phyloP scores from a whole-genome alignment of 2,329 filamentous ascomycete genomes.

The Pseudocercospora vitis region DNA sequence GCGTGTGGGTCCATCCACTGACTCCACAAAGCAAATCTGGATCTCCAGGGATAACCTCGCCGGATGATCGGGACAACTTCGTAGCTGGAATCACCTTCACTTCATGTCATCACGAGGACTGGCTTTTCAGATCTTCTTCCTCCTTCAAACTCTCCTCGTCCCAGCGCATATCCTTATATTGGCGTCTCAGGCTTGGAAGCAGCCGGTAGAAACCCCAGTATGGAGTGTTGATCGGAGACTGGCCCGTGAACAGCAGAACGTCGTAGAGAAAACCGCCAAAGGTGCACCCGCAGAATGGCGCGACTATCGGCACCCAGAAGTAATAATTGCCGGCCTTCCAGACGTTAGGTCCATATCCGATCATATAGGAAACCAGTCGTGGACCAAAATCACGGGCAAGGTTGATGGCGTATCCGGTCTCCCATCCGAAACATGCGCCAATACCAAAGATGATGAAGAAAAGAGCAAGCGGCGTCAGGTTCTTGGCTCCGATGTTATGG shows the following conservation, averaged over 20 bases:
- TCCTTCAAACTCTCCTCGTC: conserved; percentile 28
- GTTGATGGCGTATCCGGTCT: conserved; percentile 76
- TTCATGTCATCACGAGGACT: conserved; percentile 14
- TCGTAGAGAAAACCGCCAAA: conserved; percentile 69
- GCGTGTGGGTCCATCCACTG: not conserved
- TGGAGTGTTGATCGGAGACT: conserved; percentile 69
- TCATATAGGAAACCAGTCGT: conserved; percentile 62
- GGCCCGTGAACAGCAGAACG: conserved; percentile 66
- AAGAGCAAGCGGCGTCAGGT: conserved; percentile 59
- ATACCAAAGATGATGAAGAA: conserved; percentile 75
- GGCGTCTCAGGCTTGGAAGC: conserved; percentile 32
- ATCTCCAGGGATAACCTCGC: conserved; percentile 10
- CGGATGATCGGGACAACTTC: conserved; percentile 11
- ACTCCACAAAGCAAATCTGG: conserved; percentile 6
- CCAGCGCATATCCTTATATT: conserved; percentile 30
- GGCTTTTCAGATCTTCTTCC: conserved; percentile 9
- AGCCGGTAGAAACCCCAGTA: conserved; percentile 60
- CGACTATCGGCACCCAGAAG: conserved; percentile 74
- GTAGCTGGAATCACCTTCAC: not conserved
- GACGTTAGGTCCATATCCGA: conserved; percentile 68
- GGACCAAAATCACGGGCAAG: conserved; percentile 71
- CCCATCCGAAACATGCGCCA: conserved; percentile 70
- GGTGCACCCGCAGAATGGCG: conserved; percentile 64
- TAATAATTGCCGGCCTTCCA: conserved; percentile 69
- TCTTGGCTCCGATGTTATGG: conserved; percentile 58